Evolutionary conservation across 2,329 filamentous ascomycete species (phyloP).

Genomic region (Clarireedia homoeocarpa): DNA sequence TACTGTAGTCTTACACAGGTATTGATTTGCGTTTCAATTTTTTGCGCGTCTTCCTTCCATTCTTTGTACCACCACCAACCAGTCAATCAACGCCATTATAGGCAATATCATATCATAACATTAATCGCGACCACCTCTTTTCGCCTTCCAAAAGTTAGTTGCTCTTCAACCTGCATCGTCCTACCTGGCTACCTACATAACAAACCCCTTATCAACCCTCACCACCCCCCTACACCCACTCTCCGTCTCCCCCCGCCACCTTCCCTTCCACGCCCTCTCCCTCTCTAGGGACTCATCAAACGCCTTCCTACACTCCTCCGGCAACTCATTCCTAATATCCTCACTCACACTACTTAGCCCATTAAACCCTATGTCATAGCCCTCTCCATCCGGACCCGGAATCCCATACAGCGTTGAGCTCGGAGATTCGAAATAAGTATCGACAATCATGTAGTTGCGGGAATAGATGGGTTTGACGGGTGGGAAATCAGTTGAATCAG

Average conservation of each 20-base stretch:
- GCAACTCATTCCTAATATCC: constrained; percentile 59
- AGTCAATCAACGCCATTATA: no score
- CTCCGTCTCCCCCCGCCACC: constrained; percentile 51
- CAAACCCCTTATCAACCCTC: constrained; percentile 50
- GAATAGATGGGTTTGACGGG: constrained; percentile 48
- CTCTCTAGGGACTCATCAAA: constrained; percentile 59
- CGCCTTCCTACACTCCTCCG: constrained; percentile 61
- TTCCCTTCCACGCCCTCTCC: constrained; percentile 64
- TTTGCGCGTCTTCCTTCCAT: no score
- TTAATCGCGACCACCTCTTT: no score
- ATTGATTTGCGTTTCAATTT: no score
- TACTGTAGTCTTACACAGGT: no score
- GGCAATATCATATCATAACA: no score
- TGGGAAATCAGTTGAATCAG: constrained; percentile 35
- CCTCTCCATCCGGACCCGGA: constrained; percentile 48
- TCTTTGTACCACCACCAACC: no score
- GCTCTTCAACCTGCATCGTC: background rate
- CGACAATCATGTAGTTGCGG: constrained; percentile 55
- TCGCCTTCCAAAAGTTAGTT: no score
- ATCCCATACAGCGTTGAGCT: constrained; percentile 45
- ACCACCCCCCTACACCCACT: constrained; percentile 53
- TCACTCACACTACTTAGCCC: constrained; percentile 58
- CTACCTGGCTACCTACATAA: constrained; percentile 2
- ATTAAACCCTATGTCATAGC: constrained; percentile 38
- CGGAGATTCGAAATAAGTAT: constrained; percentile 51